A percentile compares a stretch with the other conserved stretches of the same genome.
phyloP scores from a whole-genome alignment of 1,284 basidiomycete species.

The Takashimella tepidaria region DNA sequence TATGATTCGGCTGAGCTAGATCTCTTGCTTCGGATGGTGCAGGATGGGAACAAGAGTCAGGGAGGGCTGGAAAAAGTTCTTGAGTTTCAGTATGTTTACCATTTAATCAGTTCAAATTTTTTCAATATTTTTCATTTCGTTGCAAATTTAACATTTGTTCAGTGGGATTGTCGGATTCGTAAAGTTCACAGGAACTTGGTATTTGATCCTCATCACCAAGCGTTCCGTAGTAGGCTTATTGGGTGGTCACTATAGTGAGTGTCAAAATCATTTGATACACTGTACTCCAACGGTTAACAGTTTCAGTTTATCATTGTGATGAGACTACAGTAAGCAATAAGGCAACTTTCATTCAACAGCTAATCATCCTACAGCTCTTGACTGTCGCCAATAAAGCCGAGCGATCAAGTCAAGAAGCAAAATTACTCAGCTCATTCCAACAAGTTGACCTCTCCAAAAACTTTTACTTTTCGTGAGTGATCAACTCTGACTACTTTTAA shows the following conservation, averaged over 20 bases:
- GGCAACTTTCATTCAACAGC: neutral
- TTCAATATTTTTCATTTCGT: no score
- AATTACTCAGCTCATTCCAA: conserved; percentile 85
- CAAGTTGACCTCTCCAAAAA: conserved; percentile 98
- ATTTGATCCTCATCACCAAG: conserved; percentile 82
- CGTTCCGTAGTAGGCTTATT: conserved; percentile 87
- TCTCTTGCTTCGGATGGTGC: conserved; percentile 85
- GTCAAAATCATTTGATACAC: no score
- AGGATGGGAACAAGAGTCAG: conserved; percentile 82
- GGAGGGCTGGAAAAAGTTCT: conserved; percentile 80
- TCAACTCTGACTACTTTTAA: neutral
- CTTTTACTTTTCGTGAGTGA: conserved; percentile 90
- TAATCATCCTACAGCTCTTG: conserved; percentile 31
- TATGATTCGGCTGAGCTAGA: conserved; percentile 87
- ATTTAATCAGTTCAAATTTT: neutral
- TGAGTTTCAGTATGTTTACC: conserved; percentile 58
- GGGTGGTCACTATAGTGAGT: conserved; percentile 77
- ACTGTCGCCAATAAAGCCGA: conserved; percentile 52
- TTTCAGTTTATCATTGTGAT: conserved; percentile 84
- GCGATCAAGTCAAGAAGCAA: conserved; percentile 73
- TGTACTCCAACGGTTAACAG: neutral
- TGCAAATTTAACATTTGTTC: neutral
- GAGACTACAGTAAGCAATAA: conserved; percentile 64
- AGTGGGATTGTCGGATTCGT: conserved; percentile 63
- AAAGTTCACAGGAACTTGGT: conserved; percentile 84